Percentiles rank a stretch among this genome's conserved stretches.
These are phyloP conservation scores for Vachellia pachyceras DNA, from an alignment of 306 rosid species.

Conservation along the genomic window DNA sequence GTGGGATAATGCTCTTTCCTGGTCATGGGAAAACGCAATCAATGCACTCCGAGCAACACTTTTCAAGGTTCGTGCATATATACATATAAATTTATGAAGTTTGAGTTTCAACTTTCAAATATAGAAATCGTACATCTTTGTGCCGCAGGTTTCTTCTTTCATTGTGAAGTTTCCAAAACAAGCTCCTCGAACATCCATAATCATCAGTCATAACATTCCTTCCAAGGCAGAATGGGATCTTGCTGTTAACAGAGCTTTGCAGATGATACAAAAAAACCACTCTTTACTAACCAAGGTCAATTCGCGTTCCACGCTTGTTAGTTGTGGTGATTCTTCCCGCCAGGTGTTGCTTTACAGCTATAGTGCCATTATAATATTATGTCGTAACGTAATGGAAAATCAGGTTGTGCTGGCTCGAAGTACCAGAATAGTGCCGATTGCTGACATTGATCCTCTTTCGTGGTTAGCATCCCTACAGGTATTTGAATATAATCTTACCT, in stretches of 20 bases:
- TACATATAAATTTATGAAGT: no score
- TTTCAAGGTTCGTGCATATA: slow-evolving; percentile 55
- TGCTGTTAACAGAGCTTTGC: slow-evolving; percentile 75
- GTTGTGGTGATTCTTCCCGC: slow-evolving; percentile 12
- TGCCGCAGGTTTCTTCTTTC: slow-evolving; percentile 70
- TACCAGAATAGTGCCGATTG: slow-evolving; percentile 77
- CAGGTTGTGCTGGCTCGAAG: slow-evolving; percentile 97
- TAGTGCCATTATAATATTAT: not conserved
- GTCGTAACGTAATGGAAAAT: slow-evolving; percentile 35
- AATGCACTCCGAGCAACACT: slow-evolving; percentile 68
- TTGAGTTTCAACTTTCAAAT: no score
- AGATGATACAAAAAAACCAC: slow-evolving; percentile 63
- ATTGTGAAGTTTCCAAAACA: slow-evolving; percentile 59
- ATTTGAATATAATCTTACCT: slow-evolving; percentile 24
- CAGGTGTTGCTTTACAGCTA: not conserved
- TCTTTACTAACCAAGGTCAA: slow-evolving; percentile 70
- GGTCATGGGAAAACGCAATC: slow-evolving; percentile 73
- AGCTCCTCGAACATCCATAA: slow-evolving; percentile 62
- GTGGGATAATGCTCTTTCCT: slow-evolving; percentile 83
- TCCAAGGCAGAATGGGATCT: slow-evolving; percentile 66
- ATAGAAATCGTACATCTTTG: slow-evolving; percentile 10
- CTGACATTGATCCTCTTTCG: slow-evolving; percentile 70
- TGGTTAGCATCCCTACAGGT: slow-evolving; percentile 92
- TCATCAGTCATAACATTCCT: slow-evolving; percentile 70
- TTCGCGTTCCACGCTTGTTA: slow-evolving; percentile 18